Evolutionary conservation across 441 rosid species (phyloP).

Genomic region (Cnidoscolus chayamansa): DNA sequence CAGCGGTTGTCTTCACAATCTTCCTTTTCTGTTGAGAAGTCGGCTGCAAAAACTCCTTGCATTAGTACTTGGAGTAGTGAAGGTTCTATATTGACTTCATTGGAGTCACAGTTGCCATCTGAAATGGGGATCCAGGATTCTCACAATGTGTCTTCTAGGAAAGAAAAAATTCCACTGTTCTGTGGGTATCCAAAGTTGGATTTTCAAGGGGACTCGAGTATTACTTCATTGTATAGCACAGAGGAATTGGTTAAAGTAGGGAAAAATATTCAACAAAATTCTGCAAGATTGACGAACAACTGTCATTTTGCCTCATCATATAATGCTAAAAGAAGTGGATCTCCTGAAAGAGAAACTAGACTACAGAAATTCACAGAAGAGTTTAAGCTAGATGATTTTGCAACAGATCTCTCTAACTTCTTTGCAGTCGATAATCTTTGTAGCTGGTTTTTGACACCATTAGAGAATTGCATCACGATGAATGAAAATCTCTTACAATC

Average conservation of each 20-base stretch:
- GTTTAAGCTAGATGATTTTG: conserved; percentile 37
- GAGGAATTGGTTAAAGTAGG: conserved; percentile 25
- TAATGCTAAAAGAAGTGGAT: conserved; percentile 16
- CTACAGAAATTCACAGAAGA: conserved; percentile 31
- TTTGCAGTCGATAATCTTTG: conserved; percentile 46
- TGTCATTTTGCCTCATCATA: conserved; percentile 19
- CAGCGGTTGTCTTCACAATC: conserved; percentile 22
- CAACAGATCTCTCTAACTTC: conserved; percentile 43
- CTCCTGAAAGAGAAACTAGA: conserved; percentile 30
- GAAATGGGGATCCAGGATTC: conserved; percentile 27
- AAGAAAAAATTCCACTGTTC: conserved; percentile 6
- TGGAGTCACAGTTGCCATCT: conserved; percentile 32
- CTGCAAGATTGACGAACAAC: conserved; percentile 14
- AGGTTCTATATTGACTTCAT: conserved; percentile 48
- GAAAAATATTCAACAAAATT: conserved; percentile 17
- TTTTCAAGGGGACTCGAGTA: conserved; percentile 22
- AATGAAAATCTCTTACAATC: conserved; percentile 28
- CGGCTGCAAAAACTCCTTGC: conserved; percentile 35
- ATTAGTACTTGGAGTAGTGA: conserved; percentile 42
- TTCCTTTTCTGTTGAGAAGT: conserved; percentile 23
- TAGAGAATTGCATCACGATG: conserved; percentile 31
- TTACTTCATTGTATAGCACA: conserved; percentile 22
- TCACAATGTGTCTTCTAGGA: conserved; percentile 15
- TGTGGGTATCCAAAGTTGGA: conserved; percentile 17
- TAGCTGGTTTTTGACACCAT: conserved; percentile 49